Conservation (phyloP, 495 filamentous ascomycete species). For the Aspergillus taichungensis region DNA sequence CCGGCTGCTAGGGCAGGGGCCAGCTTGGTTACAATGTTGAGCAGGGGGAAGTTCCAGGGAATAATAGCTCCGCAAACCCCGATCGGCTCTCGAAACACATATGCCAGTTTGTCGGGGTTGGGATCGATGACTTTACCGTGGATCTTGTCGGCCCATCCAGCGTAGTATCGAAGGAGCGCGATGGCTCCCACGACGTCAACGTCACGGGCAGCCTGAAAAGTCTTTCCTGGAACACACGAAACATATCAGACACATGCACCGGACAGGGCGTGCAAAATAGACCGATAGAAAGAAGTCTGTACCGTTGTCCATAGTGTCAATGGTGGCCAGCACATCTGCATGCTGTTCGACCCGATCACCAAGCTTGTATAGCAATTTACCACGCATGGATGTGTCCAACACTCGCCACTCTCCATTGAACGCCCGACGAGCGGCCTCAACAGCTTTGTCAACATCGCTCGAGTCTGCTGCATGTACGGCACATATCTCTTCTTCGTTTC, state of each 20-base stretch:
- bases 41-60: constrained; percentile 27
- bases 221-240: no score
- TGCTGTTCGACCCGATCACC: constrained; percentile 22
- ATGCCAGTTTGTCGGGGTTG: constrained; percentile 14
- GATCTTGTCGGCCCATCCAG: constrained; percentile 29
- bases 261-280: no score
- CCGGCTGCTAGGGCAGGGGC: constrained; percentile 49
- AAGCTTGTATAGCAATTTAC: constrained; percentile 34
- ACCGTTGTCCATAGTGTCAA: constrained; percentile 25
- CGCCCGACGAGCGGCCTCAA: constrained; percentile 38
- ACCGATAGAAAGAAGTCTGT: not conserved
- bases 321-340: constrained; percentile 13
- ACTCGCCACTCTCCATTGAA: constrained; percentile 21
- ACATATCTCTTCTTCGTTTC: constrained; percentile 20
- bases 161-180: constrained; percentile 24
- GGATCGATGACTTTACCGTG: constrained; percentile 21
- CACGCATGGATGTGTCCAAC: constrained; percentile 34
- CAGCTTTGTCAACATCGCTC: constrained; percentile 43
- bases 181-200: constrained; percentile 16
- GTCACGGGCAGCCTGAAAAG: no score
- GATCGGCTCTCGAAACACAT: constrained; percentile 24
- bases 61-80: constrained; percentile 30
- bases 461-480: constrained; percentile 17
- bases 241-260: no score
- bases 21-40: constrained; percentile 24